A percentile compares a stretch with the other conserved stretches of the same genome.
Evolutionary conservation across 2,329 filamentous ascomycete genomes (phyloP).

Genomic region (Trichoderma atrobrunneum): DNA sequence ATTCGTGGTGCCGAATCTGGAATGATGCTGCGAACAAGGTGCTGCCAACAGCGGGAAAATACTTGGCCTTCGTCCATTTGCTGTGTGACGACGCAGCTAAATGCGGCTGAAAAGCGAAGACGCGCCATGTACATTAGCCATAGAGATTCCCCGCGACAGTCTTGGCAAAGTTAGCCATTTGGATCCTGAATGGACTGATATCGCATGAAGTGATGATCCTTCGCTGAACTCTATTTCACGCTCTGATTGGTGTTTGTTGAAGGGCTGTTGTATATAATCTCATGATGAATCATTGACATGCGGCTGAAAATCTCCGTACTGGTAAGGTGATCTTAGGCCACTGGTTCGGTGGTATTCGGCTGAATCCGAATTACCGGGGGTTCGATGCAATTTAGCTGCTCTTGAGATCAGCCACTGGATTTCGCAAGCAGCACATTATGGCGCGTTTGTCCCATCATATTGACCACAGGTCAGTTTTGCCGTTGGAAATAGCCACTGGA

Average conservation of each 20-base stretch:
- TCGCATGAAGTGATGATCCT: neutral
- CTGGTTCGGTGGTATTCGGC: neutral
- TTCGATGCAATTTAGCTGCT: neutral
- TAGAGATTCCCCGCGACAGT: neutral
- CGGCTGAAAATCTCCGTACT: neutral
- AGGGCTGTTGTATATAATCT: neutral
- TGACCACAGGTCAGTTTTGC: neutral
- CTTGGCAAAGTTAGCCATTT: neutral
- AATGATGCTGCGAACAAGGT: neutral
- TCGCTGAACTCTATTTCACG: neutral
- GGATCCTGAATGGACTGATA: neutral
- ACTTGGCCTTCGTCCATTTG: neutral
- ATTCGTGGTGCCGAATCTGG: neutral
- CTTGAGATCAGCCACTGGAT: neutral
- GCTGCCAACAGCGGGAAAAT: neutral
- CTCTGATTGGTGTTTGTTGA: neutral
- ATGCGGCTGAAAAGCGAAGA: neutral
- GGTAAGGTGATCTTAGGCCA: neutral
- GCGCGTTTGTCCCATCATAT: neutral
- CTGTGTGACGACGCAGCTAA: neutral
- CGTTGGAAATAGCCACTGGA: neutral
- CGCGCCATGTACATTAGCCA: neutral
- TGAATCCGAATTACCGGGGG: neutral
- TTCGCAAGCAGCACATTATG: neutral
- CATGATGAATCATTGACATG: neutral